phyloP scores from a whole-genome alignment of 106 monocot species.

The Acanthochlamys bracteata region DNA sequence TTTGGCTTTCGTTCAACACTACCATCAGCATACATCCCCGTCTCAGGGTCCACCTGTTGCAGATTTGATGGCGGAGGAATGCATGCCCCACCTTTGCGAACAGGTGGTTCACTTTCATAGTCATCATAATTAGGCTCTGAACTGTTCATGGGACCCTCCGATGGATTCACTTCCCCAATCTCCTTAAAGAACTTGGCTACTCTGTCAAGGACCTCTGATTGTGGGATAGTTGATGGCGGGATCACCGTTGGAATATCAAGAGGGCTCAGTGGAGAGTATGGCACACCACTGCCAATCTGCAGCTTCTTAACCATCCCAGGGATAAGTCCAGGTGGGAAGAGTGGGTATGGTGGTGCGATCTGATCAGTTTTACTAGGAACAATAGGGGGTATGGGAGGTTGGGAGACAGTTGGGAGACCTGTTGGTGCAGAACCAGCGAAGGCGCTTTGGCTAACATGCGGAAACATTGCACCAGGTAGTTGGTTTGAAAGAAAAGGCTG shows the following conservation, averaged over 20 bases:
- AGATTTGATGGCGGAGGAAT: constrained; percentile 82
- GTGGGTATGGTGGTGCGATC: constrained; percentile 74
- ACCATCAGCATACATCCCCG: constrained; percentile 66
- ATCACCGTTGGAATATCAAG: constrained; percentile 92
- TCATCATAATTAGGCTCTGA: constrained; percentile 36
- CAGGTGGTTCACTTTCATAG: constrained; percentile 47
- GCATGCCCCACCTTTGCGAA: constrained; percentile 82
- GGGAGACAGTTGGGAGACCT: constrained; percentile 6
- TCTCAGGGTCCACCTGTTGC: constrained; percentile 68
- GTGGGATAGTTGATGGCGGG: constrained; percentile 67
- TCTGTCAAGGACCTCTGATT: constrained; percentile 60
- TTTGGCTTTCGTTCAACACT: constrained; percentile 48
- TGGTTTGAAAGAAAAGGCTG: constrained; percentile 22
- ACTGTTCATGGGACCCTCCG: constrained; percentile 50
- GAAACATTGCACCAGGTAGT: constrained; percentile 27
- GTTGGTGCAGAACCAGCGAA: constrained; percentile 35
- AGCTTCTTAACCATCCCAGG: constrained; percentile 98
- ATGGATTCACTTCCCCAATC: constrained; percentile 88
- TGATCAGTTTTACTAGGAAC: constrained; percentile 18
- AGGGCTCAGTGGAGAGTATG: constrained; percentile 89
- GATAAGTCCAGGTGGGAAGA: constrained; percentile 93
- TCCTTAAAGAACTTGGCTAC: constrained; percentile 84
- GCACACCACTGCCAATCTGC: constrained; percentile 94
- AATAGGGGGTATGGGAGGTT: constrained; percentile 14
- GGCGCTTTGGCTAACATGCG: constrained; percentile 18